Base-by-base conservation (phyloP, 2,329 filamentous ascomycete genomes). In the Cladosporium sp. region DNA sequence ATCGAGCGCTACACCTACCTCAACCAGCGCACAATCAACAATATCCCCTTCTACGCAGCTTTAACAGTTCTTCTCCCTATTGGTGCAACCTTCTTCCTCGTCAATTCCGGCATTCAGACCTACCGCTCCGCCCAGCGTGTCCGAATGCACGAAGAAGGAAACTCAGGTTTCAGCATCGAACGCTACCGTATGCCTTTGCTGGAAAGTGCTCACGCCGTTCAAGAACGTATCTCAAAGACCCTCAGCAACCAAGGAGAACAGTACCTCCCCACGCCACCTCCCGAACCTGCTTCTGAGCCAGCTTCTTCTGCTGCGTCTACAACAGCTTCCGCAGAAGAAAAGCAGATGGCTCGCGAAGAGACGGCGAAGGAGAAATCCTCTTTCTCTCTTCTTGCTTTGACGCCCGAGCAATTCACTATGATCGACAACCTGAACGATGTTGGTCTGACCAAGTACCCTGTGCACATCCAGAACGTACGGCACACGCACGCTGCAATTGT, bases 401-500 rank as follows among this genome's bases (percentile, higher is more conserved):
- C 89, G 0, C 80, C 86, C 4, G 83, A 85, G 48, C 93, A 97
- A 73, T 96, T 96, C 70, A 80, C 83, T 49, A 96, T 96, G 83
- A 89, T 96, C 61, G 80, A 88, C 28, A 83, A 85, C 9, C 77
- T 97, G 49, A 85, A 97, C 62, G 71, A 76, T 4, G 75, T 86
- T 0, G 82, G 82, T 3, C 81, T 83, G 68, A 77, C 74, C 42
- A 85, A 84, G 64, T 83, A 80, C 62, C 80, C 80, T 0, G 82
- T 92, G 3, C 86, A 88, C 74, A 92, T 94, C 37, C 87, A 88
- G 62, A 88, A 91, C 5, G 81, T 85, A 56, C 76, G 80, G n/a
- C 90, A 96, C 70, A 90, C 84, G 59, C 93, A 97, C 72, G 93
- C 92, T 0, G 92, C 92, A 3, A 96, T 97, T 48, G 90, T 97